Evolutionary conservation across 805 yeast species (phyloP), one percentile per base, ranked within the genome.

Genomic region (Lipomyces yamadae): DNA sequence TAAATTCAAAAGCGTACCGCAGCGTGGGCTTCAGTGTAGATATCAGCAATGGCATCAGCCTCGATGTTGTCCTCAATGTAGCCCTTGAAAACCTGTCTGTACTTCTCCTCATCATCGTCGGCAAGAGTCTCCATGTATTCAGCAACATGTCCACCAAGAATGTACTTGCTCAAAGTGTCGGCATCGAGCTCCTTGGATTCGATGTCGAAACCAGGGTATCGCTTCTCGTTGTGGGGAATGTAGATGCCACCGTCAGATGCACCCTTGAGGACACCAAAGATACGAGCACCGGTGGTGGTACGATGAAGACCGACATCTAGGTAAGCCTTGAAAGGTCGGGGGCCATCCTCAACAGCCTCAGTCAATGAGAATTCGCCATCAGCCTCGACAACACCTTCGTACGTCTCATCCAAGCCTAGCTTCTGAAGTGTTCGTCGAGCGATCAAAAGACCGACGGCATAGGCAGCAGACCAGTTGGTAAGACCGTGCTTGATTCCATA

Each of bases 121-220:
- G 95, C 94, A 82, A 95, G 91, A 88, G 94, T 98, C 88, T 95
- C 99, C 97, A 95, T 95, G 95, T 95, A 95, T 88, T 95, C 98
- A 80, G 99, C 89, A 80, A 95, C 93, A 90, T 95, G 99, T 84
- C 98, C 98, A 87, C 97, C 98, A 81, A 94, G 90, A 87, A 95
- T 95, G 96, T 95, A 95, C 85, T 91, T 92, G 92, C 98, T 92
- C 83, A 95, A 88, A 76, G 88, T 83, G 81, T 95, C 99, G 78
- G 97, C 92, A 81, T 95, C 99, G 78, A 95, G 88, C 86, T 95
- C 99, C 87, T 95, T 97, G 78, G 89, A 80, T 87, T 95, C 99
- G 79, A 94, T 91, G 84, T 95, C 99, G 96, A 94, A 95, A 86
- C 99, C 99, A 84, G 99, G 99, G 97, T 93, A 95, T 90, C 99